These are phyloP conservation scores for Ganoderma leucocontextum DNA, from an alignment of 1,284 basidiomycete genomes.

Conservation along the genomic window DNA sequence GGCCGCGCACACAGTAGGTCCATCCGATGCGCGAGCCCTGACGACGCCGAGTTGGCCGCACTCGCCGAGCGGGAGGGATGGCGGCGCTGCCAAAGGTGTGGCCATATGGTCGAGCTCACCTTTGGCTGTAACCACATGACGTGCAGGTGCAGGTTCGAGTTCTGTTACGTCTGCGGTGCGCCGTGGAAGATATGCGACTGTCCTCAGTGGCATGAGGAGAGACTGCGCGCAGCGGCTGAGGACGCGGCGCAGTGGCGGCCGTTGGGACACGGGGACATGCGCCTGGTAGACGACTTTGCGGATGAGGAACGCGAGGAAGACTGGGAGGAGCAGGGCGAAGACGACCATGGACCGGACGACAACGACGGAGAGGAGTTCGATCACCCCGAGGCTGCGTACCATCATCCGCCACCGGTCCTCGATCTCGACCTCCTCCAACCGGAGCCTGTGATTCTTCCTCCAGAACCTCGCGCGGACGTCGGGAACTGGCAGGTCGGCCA, in stretches of 20 bases:
- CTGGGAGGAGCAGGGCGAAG: neutral
- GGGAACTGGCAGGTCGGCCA: neutral
- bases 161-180: slow-evolving; percentile 57
- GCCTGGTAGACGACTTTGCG: neutral
- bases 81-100: slow-evolving; percentile 52
- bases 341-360: neutral
- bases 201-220: slow-evolving; percentile 61
- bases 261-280: neutral
- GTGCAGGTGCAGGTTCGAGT: slow-evolving; percentile 46
- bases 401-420: neutral
- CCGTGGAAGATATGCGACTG: slow-evolving; percentile 62
- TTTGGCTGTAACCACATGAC: slow-evolving; percentile 52
- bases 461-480: neutral
- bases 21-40: slow-evolving; percentile 34
- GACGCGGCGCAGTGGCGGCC: slow-evolving; percentile 43
- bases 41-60: slow-evolving; percentile 50
- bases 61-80: slow-evolving; percentile 52
- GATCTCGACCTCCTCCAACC: neutral
- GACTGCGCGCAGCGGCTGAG: slow-evolving; percentile 44
- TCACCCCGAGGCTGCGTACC: neutral
- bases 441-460: neutral
- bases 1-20: slow-evolving; percentile 43
- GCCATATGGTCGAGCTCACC: slow-evolving; percentile 44
- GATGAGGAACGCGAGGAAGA: neutral
- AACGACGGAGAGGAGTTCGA: neutral